phyloP scores from a whole-genome alignment of 2,329 filamentous ascomycete genomes.

The Colletotrichum aenigma region DNA sequence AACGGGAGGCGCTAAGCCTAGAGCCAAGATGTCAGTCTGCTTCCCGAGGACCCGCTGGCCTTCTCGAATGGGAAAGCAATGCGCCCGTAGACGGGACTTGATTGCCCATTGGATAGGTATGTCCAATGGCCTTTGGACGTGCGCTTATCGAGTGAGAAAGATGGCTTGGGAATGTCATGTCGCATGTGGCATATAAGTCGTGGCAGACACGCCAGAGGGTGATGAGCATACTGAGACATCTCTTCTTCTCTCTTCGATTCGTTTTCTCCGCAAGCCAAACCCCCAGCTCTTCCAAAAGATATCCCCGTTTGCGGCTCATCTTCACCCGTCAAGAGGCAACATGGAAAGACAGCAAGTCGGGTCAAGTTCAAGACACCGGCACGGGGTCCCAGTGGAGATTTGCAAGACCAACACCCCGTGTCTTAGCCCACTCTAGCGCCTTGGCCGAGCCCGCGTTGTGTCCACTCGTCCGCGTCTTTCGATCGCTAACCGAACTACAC shows the following conservation, averaged over 20 bases:
- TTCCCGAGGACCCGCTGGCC: constrained; percentile 8
- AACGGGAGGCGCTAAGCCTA: neutral
- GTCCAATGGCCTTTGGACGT: neutral
- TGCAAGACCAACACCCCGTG: neutral
- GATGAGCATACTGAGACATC: neutral
- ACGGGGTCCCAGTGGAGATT: neutral
- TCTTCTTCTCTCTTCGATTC: neutral
- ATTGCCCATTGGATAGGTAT: neutral
- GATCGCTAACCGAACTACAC: constrained; percentile 1
- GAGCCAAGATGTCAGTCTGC: constrained; percentile 1
- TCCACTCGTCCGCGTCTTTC: neutral
- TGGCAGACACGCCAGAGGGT: neutral
- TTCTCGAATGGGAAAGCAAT: constrained; percentile 8
- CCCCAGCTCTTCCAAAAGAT: neutral
- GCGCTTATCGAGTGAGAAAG: neutral
- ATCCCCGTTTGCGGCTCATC: neutral
- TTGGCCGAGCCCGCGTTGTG: constrained; percentile 1
- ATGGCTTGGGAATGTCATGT: neutral
- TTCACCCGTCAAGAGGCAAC: neutral
- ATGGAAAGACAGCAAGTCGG: neutral
- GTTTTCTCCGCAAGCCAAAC: neutral
- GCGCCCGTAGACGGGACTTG: neutral
- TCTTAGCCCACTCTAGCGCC: constrained; percentile 15
- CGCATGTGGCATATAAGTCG: neutral
- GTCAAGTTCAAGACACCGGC: neutral